phyloP scores from a whole-genome alignment of 2,329 filamentous ascomycete genomes.

The Aspergillus clavatus region DNA sequence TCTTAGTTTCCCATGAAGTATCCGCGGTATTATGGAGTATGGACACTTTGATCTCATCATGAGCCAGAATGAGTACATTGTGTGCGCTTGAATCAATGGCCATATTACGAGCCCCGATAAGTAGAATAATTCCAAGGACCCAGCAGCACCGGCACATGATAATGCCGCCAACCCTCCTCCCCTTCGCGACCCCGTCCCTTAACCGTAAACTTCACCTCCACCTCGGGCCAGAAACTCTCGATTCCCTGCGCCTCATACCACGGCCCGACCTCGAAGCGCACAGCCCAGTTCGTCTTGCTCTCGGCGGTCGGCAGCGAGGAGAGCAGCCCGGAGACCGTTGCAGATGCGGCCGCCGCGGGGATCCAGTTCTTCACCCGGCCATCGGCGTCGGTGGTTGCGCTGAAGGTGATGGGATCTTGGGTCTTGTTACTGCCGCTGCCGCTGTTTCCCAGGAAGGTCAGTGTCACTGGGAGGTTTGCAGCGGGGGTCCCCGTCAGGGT shows the following conservation, averaged over 20 bases:
- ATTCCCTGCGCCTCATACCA: slow-evolving; percentile 47
- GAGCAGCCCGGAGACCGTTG: slow-evolving; percentile 27
- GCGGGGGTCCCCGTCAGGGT: slow-evolving; percentile 43
- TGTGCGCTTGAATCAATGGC: background rate
- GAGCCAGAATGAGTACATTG: too few species aligned
- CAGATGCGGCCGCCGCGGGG: slow-evolving; percentile 18
- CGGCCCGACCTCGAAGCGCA: slow-evolving; percentile 43
- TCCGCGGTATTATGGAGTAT: too few species aligned
- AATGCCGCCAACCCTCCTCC: slow-evolving; percentile 44
- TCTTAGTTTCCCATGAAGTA: too few species aligned
- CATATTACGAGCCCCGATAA: slow-evolving; percentile 44
- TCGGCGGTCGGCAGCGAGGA: slow-evolving; percentile 31
- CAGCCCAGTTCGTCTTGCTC: slow-evolving; percentile 43
- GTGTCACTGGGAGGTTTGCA: slow-evolving; percentile 45
- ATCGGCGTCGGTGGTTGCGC: slow-evolving; percentile 42
- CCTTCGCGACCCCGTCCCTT: slow-evolving; percentile 38
- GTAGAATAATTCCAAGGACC: slow-evolving; percentile 50
- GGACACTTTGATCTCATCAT: background rate
- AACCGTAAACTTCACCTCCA: slow-evolving; percentile 48
- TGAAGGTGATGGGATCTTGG: slow-evolving; percentile 28
- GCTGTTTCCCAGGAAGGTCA: slow-evolving; percentile 53
- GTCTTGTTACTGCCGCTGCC: slow-evolving; percentile 27
- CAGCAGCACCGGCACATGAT: slow-evolving; percentile 48
- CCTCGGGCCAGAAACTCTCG: slow-evolving; percentile 48
- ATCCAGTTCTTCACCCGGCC: slow-evolving; percentile 45